A percentile compares a stretch with the other conserved stretches of the same genome.
Evolutionary conservation across 2,329 filamentous ascomycete species (phyloP).

Genomic region (Colletotrichum nymphaeae): DNA sequence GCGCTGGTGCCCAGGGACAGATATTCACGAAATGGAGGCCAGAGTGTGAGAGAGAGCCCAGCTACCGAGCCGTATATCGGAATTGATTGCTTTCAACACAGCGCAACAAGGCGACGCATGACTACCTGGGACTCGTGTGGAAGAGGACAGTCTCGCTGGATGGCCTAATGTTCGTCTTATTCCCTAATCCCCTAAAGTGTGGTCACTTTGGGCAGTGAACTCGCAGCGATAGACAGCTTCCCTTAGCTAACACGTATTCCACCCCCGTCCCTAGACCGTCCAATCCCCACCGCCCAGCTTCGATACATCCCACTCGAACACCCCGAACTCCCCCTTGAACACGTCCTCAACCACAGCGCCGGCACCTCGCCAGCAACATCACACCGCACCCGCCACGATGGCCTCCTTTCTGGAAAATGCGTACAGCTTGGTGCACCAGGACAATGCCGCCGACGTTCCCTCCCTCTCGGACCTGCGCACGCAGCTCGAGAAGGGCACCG

Average conservation of each 20-base stretch:
- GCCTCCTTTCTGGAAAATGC: slow-evolving; percentile 93
- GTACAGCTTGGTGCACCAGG: slow-evolving; percentile 97
- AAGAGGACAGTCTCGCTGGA: slow-evolving; percentile 29
- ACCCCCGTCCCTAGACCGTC: slow-evolving; percentile 33
- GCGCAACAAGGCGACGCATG: slow-evolving; percentile 40
- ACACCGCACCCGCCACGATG: slow-evolving; percentile 70
- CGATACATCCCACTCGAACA: slow-evolving; percentile 35
- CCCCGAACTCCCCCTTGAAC: slow-evolving; percentile 29
- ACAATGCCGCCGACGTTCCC: slow-evolving; percentile 95
- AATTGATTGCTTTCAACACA: slow-evolving; percentile 25
- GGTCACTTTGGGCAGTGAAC: neutral
- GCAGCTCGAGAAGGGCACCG: slow-evolving; percentile 92
- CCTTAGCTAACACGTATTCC: slow-evolving; percentile 37
- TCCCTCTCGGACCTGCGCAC: slow-evolving; percentile 90
- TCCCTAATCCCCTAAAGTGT: neutral
- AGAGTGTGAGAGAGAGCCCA: slow-evolving; percentile 31
- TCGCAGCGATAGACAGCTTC: slow-evolving; percentile 13
- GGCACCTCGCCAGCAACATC: slow-evolving; percentile 37
- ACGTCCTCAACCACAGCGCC: slow-evolving; percentile 38
- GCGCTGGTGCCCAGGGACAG: slow-evolving; percentile 48
- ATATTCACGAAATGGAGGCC: slow-evolving; percentile 47
- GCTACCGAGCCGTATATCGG: slow-evolving; percentile 35
- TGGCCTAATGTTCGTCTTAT: slow-evolving; percentile 21
- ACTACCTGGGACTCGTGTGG: slow-evolving; percentile 9
- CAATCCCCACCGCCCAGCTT: slow-evolving; percentile 36